A percentile compares a stretch with the other conserved stretches of the same genome.
Evolutionary conservation across 2,329 filamentous ascomycete species (phyloP).

Genomic region (Diaporthe velutina): DNA sequence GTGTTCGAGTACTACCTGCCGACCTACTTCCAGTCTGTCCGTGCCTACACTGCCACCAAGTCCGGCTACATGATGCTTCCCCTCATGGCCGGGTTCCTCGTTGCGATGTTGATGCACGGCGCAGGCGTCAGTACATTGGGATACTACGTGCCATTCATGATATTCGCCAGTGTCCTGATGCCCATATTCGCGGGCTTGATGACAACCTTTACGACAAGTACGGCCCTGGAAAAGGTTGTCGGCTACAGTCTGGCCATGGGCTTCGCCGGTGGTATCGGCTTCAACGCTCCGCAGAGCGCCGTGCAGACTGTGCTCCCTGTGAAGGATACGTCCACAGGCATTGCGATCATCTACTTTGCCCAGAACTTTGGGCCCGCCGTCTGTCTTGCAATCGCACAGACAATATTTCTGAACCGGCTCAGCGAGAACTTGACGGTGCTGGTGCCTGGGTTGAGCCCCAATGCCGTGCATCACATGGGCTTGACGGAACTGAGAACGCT

Average conservation of each 20-base stretch:
- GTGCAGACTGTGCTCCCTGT: constrained; percentile 34
- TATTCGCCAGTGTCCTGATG: constrained; percentile 29
- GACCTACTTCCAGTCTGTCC: constrained; percentile 56
- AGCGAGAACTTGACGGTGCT: constrained; percentile 38
- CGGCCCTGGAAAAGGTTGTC: constrained; percentile 6
- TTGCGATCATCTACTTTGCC: constrained; percentile 43
- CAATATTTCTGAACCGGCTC: constrained; percentile 51
- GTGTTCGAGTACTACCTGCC: constrained; percentile 51
- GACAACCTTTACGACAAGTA: constrained; percentile 31
- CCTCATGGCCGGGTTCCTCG: constrained; percentile 49
- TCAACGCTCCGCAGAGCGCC: constrained; percentile 35
- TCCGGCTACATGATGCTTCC: constrained; percentile 53
- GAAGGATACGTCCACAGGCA: constrained; percentile 1
- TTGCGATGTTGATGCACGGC: constrained; percentile 51
- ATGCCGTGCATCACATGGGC: constrained; percentile 27
- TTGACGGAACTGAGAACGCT: constrained; percentile 28
- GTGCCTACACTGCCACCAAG: constrained; percentile 47
- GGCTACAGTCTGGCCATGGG: constrained; percentile 36
- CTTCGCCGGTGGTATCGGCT: constrained; percentile 31
- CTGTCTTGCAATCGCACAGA: constrained; percentile 54
- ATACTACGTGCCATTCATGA: constrained; percentile 38
- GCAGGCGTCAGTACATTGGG: constrained; percentile 50
- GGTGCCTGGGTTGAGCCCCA: constrained; percentile 18
- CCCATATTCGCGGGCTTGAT: constrained; percentile 34
- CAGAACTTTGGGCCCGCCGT: constrained; percentile 58